Base-by-base conservation (phyloP, 805 yeast genomes). In the Pichia insulana region DNA sequence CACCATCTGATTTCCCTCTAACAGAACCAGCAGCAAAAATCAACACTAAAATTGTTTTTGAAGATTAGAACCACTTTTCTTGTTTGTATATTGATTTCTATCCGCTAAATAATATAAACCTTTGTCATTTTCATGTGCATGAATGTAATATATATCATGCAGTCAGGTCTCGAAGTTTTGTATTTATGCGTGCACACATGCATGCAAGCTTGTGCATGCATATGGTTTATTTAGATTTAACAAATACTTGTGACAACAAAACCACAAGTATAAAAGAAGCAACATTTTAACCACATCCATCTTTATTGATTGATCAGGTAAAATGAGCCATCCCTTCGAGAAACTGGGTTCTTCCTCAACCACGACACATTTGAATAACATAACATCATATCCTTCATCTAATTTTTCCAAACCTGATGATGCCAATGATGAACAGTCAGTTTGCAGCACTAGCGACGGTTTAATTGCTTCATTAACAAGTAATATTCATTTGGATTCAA, bases 41-140 rank as follows among this genome's bases (percentile, higher is more conserved):
- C 7, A 48, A 52, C 37, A 57, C 49, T 37, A 54, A 52, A 26
- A 50, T 48, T 18, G 47, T 46, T 1, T 54, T 54, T 39, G 57
- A 50, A 16, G 47, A 48, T 18, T 50, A 25, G 12, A 8, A n/a
- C n/a, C n/a, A n/a, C n/a, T n/a, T n/a, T n/a, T n/a, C 16, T 17
- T 26, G 25, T 22, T 22, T 22, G 28, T 36, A 16, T 37, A 37
- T 15, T 2, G 20, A 34, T 17, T 18, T 37, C 22, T 32, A n/a
- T 32, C 25, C 25, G 5, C 8, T 22, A 22, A 8, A 22, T 22
- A 5, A 5, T 22, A n/a, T n/a, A n/a, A n/a, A n/a, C n/a, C n/a
- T n/a, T n/a, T n/a, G n/a, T n/a, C n/a, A n/a, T n/a, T n/a, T n/a
- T n/a, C n/a, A n/a, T n/a, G n/a, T n/a, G n/a, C n/a, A n/a, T n/a